Percentiles rank a stretch among this genome's conserved stretches.
Conservation (phyloP, 2,329 filamentous ascomycete genomes). For the Ophiostoma himal-ulmi region DNA sequence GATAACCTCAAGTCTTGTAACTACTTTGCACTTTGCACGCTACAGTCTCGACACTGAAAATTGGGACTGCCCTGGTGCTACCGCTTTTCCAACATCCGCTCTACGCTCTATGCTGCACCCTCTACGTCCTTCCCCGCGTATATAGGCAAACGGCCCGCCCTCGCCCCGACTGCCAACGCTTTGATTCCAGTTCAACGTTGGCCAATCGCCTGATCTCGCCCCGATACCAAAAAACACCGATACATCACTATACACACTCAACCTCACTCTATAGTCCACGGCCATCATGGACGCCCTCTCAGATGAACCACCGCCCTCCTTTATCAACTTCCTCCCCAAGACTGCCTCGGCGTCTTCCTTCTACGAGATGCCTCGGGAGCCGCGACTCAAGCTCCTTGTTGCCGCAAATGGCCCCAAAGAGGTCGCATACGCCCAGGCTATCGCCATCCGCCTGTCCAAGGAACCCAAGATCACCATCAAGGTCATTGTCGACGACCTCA, state of each 20-base stretch:
- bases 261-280: background rate
- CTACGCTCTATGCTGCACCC: background rate
- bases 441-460: constrained; percentile 62
- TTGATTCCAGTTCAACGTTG: constrained; percentile 7
- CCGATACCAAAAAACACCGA: background rate
- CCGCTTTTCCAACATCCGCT: background rate
- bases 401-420: constrained; percentile 61
- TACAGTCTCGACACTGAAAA: background rate
- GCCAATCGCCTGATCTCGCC: constrained; percentile 11
- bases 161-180: constrained; percentile 8
- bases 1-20: background rate
- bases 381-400: constrained; percentile 55
- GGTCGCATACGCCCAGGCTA: constrained; percentile 58
- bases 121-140: background rate
- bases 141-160: constrained; percentile 6
- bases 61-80: background rate
- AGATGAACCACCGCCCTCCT: constrained; percentile 26
- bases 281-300: constrained; percentile 21
- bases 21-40: background rate
- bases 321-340: constrained; percentile 25
- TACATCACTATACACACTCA: background rate
- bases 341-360: constrained; percentile 25
- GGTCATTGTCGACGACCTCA: constrained; percentile 60
- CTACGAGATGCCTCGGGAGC: constrained; percentile 27
- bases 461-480: constrained; percentile 55